Base-by-base conservation (phyloP, 495 filamentous ascomycete genomes). In the Podospora australis region DNA sequence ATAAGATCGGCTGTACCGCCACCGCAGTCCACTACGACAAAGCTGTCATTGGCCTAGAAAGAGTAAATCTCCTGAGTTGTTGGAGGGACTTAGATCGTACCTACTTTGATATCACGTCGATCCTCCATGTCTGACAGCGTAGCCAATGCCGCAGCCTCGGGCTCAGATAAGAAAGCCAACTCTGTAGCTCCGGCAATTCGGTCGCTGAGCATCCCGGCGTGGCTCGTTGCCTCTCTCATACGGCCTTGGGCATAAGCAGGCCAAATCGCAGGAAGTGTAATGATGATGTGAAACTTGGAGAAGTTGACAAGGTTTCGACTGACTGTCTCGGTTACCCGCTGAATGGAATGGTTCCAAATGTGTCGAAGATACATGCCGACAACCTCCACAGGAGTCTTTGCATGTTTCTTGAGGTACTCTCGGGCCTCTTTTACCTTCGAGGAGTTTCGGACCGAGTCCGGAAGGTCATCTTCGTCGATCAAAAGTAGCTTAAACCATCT, bases 401-500 rank as follows among this genome's bases (percentile, higher is more conserved):
- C 48, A 16, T 45, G 21, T 4, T 41, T 45, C 8, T 44, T 21
- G 23, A 62, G 7, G 6, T 32, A 46, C 1, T 26, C 3, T 6
- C 50, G 53, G 0, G 57, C 52, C 2, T 39, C 25, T 7, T 32
- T 17, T 14, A 62, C 41, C n/a, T 48, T 44, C 1, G 22, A 16
- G 6, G 54, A 58, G 4, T 22, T 2, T 2, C 28, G 30, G 1
- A 64, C 39, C 0, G 62, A 35, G 0, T 22, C 24, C 0, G 49
- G 44, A 0, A 66, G 24, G 20, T 64, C 65, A 5, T 63, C 14
- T 0, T 57, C 39, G 2, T 65, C 48, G 6, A 66, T 10, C 3
- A 68, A 45, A 2, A 66, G 48, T 0, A 68, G 48, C 55, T 68
- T 68, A 42, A 66, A 63, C 63, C 63, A 66, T 22, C 46, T 39